Conservation (phyloP, 768 basidiomycete genomes). For the Amanita polypyramis region DNA sequence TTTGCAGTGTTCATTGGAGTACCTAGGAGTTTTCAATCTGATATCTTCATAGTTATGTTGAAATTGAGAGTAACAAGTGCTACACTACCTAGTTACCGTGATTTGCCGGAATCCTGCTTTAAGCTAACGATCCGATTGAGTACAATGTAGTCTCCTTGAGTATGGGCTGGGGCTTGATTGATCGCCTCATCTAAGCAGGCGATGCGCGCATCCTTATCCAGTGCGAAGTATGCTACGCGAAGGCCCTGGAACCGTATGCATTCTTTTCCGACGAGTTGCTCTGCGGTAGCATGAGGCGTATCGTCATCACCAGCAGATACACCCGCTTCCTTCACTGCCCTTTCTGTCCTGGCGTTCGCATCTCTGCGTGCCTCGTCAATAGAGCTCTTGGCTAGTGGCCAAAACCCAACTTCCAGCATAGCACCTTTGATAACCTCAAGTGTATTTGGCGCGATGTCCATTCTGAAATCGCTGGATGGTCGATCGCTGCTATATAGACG, state of each 20-base stretch:
- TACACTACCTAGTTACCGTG: slow-evolving; percentile 13
- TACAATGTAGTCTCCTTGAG: slow-evolving; percentile 70
- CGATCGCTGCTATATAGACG: slow-evolving; percentile 92
- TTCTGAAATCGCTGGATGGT: slow-evolving; percentile 71
- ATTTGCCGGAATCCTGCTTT: slow-evolving; percentile 90
- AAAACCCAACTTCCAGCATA: slow-evolving; percentile 85
- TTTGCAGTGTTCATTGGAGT: slow-evolving; percentile 11
- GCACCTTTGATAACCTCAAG: slow-evolving; percentile 74
- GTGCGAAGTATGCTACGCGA: slow-evolving; percentile 88
- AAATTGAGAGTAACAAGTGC: not conserved
- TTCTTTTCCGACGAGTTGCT: slow-evolving; percentile 82
- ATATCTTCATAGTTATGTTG: not conserved
- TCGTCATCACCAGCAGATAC: slow-evolving; percentile 28
- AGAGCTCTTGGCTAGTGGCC: slow-evolving; percentile 62
- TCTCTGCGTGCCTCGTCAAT: slow-evolving; percentile 57
- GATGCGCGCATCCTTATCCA: slow-evolving; percentile 79
- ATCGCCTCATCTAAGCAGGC: slow-evolving; percentile 50
- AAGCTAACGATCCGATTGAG: slow-evolving; percentile 88
- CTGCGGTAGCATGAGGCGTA: slow-evolving; percentile 65
- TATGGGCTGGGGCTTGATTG: slow-evolving; percentile 24
- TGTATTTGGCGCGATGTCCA: slow-evolving; percentile 76
- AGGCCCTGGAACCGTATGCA: slow-evolving; percentile 95
- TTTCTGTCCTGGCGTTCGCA: slow-evolving; percentile 49
- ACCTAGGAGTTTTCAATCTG: slow-evolving; percentile 10
- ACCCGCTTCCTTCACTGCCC: slow-evolving; percentile 33